Evolutionary conservation across 305 asterid genomes (phyloP), one percentile per base, ranked within the genome.

Genomic region (Ilex paraguariensis): DNA sequence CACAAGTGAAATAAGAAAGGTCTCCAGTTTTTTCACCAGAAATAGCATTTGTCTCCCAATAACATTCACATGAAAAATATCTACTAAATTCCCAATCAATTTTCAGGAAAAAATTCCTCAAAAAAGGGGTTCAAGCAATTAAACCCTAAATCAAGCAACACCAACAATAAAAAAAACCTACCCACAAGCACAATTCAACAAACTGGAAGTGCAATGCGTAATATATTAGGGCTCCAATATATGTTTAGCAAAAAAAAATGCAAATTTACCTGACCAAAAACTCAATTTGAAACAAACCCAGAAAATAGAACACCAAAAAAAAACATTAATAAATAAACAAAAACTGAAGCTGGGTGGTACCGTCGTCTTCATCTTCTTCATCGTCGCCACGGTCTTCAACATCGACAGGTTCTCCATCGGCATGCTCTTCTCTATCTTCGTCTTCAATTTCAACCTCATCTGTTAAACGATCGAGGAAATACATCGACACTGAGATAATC

Each of bases 291-390:
- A 45, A 42, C 67, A 44, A 53, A 62, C 32, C 54, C 52, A 46
- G 64, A 17, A 40, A 60, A 57, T 54, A 42, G 6, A 51, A 9
- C 4, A 44, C 39, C 9, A 32, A 57, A 54, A 55, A 11, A 31
- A 52, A 63, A 61, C 15, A 31, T 7, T 21, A 13, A 57, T 7
- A 33, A 32, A 16, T 56, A 31, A 3, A 39, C n/a, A 57, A 62
- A 62, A 59, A 15, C 12, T 16, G 31, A 62, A 56, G 61, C 11
- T 30, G n/a, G 12, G 56, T 1, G 68, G 13, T 75, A 93, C 97
- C 97, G 31, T 89, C 96, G 16, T 92, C 98, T 64, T 91, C 98
- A 6, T 89, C 96, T 14, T 91, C 98, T 11, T 85, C 91, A 6
- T 84, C 95, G 7, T 78, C 82, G 33, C 59, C 88, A 2, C 82